Evolutionary conservation across 106 monocot species (phyloP).

Genomic region (Amphibolis antarctica): DNA sequence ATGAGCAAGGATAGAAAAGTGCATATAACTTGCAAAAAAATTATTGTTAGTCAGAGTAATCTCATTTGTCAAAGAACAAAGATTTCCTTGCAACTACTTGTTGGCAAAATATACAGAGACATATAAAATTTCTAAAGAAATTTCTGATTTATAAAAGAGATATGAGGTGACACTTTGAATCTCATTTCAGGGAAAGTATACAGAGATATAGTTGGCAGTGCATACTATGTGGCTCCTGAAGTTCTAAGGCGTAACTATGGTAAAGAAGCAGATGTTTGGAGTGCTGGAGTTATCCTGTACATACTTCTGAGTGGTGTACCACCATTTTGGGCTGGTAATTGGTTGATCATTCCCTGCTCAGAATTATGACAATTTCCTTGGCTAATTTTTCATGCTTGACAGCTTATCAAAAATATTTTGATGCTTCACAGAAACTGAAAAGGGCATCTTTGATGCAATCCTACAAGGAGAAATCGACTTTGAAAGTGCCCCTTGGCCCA

Average conservation of each 20-base stretch:
- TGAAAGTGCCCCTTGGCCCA: constrained; percentile 59
- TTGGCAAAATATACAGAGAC: no score
- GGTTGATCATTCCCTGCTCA: not conserved
- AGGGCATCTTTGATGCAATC: constrained; percentile 74
- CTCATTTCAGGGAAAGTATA: constrained; percentile 13
- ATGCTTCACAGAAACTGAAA: constrained; percentile 52
- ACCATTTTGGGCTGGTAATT: constrained; percentile 24
- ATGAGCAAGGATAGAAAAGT: no score
- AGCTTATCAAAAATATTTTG: not conserved
- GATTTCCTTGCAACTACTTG: no score
- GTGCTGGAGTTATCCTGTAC: constrained; percentile 24
- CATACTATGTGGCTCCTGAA: constrained; percentile 25
- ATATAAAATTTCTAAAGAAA: no score
- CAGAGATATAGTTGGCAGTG: constrained; percentile 22
- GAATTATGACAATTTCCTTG: not conserved
- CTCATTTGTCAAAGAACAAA: no score
- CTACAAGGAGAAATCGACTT: constrained; percentile 58
- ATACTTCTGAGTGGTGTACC: constrained; percentile 26
- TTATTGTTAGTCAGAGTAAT: no score
- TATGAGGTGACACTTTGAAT: not conserved
- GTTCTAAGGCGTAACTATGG: constrained; percentile 20
- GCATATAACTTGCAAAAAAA: no score
- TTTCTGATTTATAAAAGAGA: no score
- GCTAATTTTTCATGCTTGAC: not conserved
- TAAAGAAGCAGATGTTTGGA: constrained; percentile 21